Evolutionary conservation across 2,329 filamentous ascomycete genomes (phyloP).

Genomic region (Pseudogymnoascus sp.): DNA sequence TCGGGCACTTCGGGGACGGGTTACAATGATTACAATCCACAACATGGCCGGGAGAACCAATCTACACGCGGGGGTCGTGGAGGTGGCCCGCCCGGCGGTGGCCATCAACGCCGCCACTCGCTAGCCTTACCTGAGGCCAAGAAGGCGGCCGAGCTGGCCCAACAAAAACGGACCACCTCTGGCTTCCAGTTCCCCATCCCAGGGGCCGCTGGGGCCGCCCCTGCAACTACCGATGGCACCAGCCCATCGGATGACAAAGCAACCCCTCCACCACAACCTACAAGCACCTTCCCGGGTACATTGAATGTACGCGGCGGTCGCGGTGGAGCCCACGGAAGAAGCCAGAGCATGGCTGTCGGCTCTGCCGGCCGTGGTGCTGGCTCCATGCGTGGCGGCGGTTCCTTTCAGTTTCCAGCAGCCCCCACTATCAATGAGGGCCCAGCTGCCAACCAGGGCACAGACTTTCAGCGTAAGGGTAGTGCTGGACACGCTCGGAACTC

Average conservation of each 20-base stretch:
- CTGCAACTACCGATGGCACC: slow-evolving; percentile 50
- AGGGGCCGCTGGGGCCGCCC: slow-evolving; percentile 52
- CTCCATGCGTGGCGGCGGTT: slow-evolving; percentile 56
- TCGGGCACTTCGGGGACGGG: slow-evolving; percentile 70
- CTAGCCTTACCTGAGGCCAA: slow-evolving; percentile 91
- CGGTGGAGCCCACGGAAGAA: slow-evolving; percentile 59
- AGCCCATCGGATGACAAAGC: slow-evolving; percentile 29
- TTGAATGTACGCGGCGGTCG: slow-evolving; percentile 42
- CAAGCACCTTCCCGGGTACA: slow-evolving; percentile 15
- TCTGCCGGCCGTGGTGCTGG: slow-evolving; percentile 59
- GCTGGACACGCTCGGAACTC: slow-evolving; percentile 70
- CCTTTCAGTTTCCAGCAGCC: slow-evolving; percentile 61
- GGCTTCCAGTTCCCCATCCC: slow-evolving; percentile 91
- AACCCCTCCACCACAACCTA: slow-evolving; percentile 15
- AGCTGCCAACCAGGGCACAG: slow-evolving; percentile 39
- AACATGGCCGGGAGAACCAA: slow-evolving; percentile 51
- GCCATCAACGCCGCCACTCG: slow-evolving; percentile 90
- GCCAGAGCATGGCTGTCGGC: slow-evolving; percentile 84
- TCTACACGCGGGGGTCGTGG: slow-evolving; percentile 65
- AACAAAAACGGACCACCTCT: slow-evolving; percentile 91
- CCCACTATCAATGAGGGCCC: slow-evolving; percentile 45
- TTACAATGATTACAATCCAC: slow-evolving; percentile 65
- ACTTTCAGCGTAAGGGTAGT: slow-evolving; percentile 71
- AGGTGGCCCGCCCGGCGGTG: slow-evolving; percentile 59
- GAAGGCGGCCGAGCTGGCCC: slow-evolving; percentile 91